These are phyloP conservation scores for Phaeotremella skinneri DNA, from an alignment of 768 basidiomycete genomes.

Conservation along the genomic window DNA sequence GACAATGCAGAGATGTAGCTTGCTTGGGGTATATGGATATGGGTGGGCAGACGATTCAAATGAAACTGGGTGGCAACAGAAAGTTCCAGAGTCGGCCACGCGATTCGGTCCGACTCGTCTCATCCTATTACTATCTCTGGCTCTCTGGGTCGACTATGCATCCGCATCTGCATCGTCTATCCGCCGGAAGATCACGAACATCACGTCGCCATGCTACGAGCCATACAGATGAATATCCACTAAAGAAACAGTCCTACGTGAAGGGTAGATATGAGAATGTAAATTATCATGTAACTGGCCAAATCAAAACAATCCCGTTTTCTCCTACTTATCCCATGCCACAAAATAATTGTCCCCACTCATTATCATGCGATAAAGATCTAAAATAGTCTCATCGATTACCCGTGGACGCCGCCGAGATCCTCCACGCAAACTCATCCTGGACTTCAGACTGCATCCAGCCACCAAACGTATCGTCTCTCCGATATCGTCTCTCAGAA, in stretches of 20 bases:
- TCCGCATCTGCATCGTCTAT: too few species aligned
- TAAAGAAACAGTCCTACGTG: background rate
- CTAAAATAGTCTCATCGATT: too few species aligned
- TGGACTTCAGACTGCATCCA: background rate
- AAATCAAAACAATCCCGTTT: too few species aligned
- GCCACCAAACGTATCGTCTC: background rate
- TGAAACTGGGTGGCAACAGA: constrained; percentile 18
- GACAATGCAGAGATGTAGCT: background rate
- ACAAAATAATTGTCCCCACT: background rate
- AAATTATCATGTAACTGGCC: too few species aligned
- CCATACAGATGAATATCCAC: background rate
- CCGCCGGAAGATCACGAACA: too few species aligned
- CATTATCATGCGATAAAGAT: too few species aligned
- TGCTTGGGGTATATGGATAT: background rate
- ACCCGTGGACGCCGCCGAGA: background rate
- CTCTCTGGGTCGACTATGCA: too few species aligned
- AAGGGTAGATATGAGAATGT: too few species aligned
- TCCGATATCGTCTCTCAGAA: background rate
- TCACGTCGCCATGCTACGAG: background rate
- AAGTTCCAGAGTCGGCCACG: constrained; percentile 17
- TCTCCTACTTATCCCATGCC: too few species aligned
- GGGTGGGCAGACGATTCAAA: background rate
- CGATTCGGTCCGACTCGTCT: too few species aligned
- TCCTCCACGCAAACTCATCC: background rate
- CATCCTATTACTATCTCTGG: too few species aligned